A percentile compares a stretch with the other conserved stretches of the same genome.
Evolutionary conservation across 1,284 basidiomycete genomes (phyloP).

Genomic region (Earliella scabrosa): DNA sequence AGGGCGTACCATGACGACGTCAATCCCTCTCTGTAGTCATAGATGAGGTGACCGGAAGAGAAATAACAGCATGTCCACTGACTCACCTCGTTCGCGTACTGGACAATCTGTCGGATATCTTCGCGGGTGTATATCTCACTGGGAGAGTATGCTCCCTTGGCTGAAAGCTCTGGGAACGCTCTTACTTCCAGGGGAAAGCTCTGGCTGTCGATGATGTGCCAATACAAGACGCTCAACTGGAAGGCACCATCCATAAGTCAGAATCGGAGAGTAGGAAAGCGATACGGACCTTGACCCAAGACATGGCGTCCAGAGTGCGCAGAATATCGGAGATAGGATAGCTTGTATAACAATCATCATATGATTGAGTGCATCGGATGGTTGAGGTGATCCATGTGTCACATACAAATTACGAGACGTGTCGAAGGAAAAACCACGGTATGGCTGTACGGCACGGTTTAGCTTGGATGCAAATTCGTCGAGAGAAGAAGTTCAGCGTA

Average conservation of each 20-base stretch:
- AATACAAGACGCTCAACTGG: conserved; percentile 73
- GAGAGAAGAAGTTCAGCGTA: conserved; percentile 28
- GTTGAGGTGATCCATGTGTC: not conserved
- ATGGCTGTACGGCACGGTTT: conserved; percentile 49
- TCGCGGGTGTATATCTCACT: conserved; percentile 56
- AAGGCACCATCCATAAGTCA: not conserved
- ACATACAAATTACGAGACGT: conserved; percentile 62
- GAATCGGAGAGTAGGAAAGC: not conserved
- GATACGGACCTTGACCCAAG: conserved; percentile 72
- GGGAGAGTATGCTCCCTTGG: conserved; percentile 68
- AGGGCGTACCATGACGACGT: conserved; percentile 51
- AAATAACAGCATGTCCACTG: not conserved
- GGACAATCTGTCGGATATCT: conserved; percentile 65
- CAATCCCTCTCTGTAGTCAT: conserved; percentile 66
- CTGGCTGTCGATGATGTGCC: conserved; percentile 78
- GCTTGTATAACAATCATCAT: conserved; percentile 30
- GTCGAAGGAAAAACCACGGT: conserved; percentile 82
- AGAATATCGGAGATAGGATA: conserved; percentile 70
- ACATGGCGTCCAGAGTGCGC: conserved; percentile 83
- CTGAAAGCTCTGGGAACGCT: conserved; percentile 61
- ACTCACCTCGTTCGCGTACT: conserved; percentile 72
- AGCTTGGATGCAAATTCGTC: not conserved
- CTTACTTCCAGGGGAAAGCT: conserved; percentile 74
- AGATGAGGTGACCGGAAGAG: not conserved
- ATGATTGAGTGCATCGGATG: not conserved